phyloP scores from a whole-genome alignment of 2,329 filamentous ascomycete species.

The Huntiella savannae region DNA sequence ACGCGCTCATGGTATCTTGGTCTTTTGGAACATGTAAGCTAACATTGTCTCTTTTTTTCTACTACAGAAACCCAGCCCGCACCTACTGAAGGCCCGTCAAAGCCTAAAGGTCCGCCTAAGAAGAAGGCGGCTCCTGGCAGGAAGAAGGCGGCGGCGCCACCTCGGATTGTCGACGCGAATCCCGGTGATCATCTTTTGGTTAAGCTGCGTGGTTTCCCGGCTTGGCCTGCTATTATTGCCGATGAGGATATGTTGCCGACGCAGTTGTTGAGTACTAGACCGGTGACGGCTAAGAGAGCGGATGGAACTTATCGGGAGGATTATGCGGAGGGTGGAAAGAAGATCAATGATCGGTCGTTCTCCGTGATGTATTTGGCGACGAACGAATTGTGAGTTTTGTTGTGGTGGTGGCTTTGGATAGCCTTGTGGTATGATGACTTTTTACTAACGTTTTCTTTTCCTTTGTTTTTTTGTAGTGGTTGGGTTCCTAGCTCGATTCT shows the following conservation, averaged over 20 bases:
- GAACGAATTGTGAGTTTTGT: slow-evolving; percentile 77
- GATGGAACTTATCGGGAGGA: slow-evolving; percentile 81
- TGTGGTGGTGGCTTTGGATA: background rate
- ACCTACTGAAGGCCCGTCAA: slow-evolving; percentile 12
- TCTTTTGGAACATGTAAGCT: background rate
- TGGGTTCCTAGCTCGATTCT: slow-evolving; percentile 82
- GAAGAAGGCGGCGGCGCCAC: slow-evolving; percentile 66
- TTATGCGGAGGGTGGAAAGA: slow-evolving; percentile 74
- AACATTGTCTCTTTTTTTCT: background rate
- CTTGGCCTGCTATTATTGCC: slow-evolving; percentile 86
- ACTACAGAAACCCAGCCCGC: background rate
- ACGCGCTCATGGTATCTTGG: too few relatives aligned
- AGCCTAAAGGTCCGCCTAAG: slow-evolving; percentile 22
- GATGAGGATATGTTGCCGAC: slow-evolving; percentile 86
- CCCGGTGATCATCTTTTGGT: slow-evolving; percentile 86
- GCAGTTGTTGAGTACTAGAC: slow-evolving; percentile 55
- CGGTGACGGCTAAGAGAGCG: slow-evolving; percentile 60
- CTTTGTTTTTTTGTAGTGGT: slow-evolving; percentile 35
- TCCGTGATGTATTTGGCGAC: slow-evolving; percentile 89
- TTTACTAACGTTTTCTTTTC: background rate
- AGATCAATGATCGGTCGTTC: slow-evolving; percentile 67
- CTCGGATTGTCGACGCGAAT: slow-evolving; percentile 55
- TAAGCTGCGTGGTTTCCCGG: slow-evolving; percentile 82
- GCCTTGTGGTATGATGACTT: background rate
- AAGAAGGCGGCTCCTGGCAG: slow-evolving; percentile 60